Evolutionary conservation across 2,329 filamentous ascomycete species (phyloP).

Genomic region (Diplodia mutila): DNA sequence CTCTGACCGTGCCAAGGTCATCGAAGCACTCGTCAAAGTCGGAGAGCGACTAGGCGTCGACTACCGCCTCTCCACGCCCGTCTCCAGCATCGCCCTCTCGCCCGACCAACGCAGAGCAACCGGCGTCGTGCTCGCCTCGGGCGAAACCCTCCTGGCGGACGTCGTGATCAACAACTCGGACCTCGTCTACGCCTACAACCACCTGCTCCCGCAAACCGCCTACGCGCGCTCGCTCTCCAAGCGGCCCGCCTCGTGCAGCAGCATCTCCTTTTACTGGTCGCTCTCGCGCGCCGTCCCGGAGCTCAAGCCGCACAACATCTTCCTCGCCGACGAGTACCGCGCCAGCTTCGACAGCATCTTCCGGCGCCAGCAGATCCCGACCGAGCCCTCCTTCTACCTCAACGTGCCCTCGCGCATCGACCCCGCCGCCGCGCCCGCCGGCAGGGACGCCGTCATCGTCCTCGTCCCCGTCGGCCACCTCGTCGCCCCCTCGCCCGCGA

Average conservation of each 20-base stretch:
- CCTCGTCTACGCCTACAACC: conserved; percentile 73
- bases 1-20: conserved; percentile 39
- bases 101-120: conserved; percentile 57
- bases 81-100: conserved; percentile 59
- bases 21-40: conserved; percentile 66
- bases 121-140: conserved; percentile 63
- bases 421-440: conserved; percentile 66
- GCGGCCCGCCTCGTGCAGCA: conserved; percentile 67
- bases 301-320: conserved; percentile 74
- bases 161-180: conserved; percentile 74
- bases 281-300: conserved; percentile 64
- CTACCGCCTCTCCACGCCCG: conserved; percentile 63
- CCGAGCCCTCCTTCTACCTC: conserved; percentile 74
- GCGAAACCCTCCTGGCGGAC: conserved; percentile 64
- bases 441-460: conserved; percentile 68
- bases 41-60: conserved; percentile 65
- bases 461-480: conserved; percentile 75
- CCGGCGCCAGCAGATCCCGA: conserved; percentile 67
- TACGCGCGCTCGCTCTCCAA: conserved; percentile 49
- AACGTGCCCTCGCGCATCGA: conserved; percentile 75
- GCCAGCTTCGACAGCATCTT: conserved; percentile 79
- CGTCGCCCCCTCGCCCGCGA: conserved; percentile 40
- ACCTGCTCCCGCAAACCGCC: conserved; percentile 63
- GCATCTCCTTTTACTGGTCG: conserved; percentile 78
- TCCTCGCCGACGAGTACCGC: conserved; percentile 72